A percentile compares a stretch with the other conserved stretches of the same genome.
These are phyloP conservation scores for Vigna nakashimae DNA, from an alignment of 306 rosid genomes.

Conservation along the genomic window DNA sequence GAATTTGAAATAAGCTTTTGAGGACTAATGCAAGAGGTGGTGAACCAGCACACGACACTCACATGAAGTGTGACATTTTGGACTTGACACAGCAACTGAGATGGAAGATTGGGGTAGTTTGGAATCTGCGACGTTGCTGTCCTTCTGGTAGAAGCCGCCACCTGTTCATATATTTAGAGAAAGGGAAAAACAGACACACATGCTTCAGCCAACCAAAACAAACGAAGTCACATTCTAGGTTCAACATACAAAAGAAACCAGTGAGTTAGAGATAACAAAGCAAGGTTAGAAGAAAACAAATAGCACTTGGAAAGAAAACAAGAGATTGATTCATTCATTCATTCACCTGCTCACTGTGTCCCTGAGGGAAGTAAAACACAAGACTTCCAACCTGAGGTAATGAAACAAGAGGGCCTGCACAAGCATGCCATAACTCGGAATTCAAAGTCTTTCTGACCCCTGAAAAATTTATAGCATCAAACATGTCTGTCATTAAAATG, in stretches of 20 bases:
- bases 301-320: constrained; percentile 11
- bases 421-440: constrained; percentile 98
- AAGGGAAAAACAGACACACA: background rate
- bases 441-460: constrained; percentile 76
- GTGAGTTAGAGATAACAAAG: background rate
- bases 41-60: constrained; percentile 37
- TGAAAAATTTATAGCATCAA: constrained; percentile 49
- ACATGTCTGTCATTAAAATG: background rate
- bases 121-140: constrained; percentile 95
- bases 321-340: constrained; percentile 28
- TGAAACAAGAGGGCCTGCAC: constrained; percentile 96
- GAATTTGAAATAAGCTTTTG: constrained; percentile 8
- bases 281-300: background rate
- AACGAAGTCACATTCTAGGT: background rate
- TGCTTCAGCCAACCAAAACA: constrained; percentile 36
- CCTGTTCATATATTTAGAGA: constrained; percentile 57
- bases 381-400: constrained; percentile 90
- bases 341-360: constrained; percentile 95
- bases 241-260: background rate
- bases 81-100: constrained; percentile 92
- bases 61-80: constrained; percentile 89
- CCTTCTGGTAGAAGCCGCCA: constrained; percentile 91
- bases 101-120: constrained; percentile 86
- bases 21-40: background rate
- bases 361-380: constrained; percentile 95